A percentile compares a stretch with the other conserved stretches of the same genome.
Conservation (phyloP, 75 land plant genomes). For the Pinus tabuliformis region DNA sequence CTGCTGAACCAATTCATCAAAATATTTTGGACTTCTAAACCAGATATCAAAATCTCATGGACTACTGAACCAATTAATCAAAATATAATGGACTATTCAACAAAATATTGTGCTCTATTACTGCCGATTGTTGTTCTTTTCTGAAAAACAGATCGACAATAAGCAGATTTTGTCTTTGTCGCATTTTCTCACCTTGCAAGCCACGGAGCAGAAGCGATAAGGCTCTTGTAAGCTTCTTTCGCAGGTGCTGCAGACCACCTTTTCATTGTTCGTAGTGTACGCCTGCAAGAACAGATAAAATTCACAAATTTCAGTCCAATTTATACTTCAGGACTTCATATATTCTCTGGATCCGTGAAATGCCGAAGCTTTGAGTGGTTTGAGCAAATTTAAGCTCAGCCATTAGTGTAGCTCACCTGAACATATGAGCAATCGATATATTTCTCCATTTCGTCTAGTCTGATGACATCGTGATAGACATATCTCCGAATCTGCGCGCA, state of each 20-base stretch:
- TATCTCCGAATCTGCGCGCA: constrained; percentile 57
- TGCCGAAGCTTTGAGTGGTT: not conserved
- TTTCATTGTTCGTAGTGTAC: constrained; percentile 39
- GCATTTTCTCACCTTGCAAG: constrained; percentile 24
- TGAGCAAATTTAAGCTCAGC: not conserved
- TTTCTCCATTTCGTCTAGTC: constrained; percentile 55
- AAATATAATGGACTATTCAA: too few relatives aligned
- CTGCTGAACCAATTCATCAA: too few relatives aligned
- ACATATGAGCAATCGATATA: not conserved
- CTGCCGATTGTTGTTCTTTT: too few relatives aligned
- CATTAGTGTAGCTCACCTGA: not conserved
- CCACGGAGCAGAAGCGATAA: constrained; percentile 30
- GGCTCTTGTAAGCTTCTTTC: constrained; percentile 40
- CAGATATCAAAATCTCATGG: too few relatives aligned
- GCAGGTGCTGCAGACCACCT: constrained; percentile 35
- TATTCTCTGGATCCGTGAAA: not conserved
- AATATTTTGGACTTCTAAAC: too few relatives aligned
- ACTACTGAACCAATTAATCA: too few relatives aligned
- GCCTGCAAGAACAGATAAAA: constrained; percentile 17
- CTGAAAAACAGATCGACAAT: not conserved
- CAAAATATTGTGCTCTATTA: too few relatives aligned
- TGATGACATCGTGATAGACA: constrained; percentile 68
- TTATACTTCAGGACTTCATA: not conserved
- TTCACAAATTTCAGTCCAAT: not conserved
- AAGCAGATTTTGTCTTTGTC: not conserved